Percentiles rank a stretch among this genome's conserved stretches.
Evolutionary conservation across 768 basidiomycete species (phyloP).

Genomic region (Rhodotorula kratochvilovae): DNA sequence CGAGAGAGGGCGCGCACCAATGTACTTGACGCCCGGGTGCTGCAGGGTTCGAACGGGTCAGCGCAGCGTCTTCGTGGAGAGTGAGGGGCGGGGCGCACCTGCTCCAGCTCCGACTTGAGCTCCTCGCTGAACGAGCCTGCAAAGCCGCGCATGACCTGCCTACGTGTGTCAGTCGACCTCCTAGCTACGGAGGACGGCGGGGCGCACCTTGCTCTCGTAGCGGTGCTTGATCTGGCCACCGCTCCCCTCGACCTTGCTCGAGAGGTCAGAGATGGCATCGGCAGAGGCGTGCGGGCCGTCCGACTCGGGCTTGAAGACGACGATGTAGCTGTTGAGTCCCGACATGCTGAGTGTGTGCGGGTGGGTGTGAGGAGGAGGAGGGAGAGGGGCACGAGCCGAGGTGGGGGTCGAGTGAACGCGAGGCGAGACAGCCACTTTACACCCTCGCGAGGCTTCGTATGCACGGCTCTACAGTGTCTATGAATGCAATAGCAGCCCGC

Average conservation of each 20-base stretch:
- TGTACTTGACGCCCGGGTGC: slow-evolving; percentile 33
- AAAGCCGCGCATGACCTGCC: slow-evolving; percentile 31
- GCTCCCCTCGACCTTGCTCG: neutral
- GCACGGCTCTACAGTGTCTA: no score
- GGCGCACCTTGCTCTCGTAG: neutral
- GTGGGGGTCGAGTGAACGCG: neutral
- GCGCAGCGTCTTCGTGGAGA: neutral
- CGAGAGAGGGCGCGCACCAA: slow-evolving; percentile 9
- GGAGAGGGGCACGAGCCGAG: neutral
- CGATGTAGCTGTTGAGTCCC: slow-evolving; percentile 17
- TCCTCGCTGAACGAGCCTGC: slow-evolving; percentile 36
- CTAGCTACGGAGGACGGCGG: no score
- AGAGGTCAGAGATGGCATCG: neutral
- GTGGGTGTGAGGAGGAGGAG: neutral
- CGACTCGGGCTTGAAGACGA: slow-evolving; percentile 30
- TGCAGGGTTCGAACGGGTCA: neutral
- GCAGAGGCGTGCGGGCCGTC: slow-evolving; percentile 21
- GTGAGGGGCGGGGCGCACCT: neutral
- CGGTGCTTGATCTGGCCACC: slow-evolving; percentile 25
- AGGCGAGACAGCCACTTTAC: neutral
- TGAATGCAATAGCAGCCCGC: no score
- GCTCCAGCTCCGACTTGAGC: slow-evolving; percentile 33
- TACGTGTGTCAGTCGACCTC: no score
- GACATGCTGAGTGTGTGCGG: neutral
- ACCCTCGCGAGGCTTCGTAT: no score